phyloP scores from a whole-genome alignment of 2,329 filamentous ascomycete genomes.

The Fusarium circinatum region DNA sequence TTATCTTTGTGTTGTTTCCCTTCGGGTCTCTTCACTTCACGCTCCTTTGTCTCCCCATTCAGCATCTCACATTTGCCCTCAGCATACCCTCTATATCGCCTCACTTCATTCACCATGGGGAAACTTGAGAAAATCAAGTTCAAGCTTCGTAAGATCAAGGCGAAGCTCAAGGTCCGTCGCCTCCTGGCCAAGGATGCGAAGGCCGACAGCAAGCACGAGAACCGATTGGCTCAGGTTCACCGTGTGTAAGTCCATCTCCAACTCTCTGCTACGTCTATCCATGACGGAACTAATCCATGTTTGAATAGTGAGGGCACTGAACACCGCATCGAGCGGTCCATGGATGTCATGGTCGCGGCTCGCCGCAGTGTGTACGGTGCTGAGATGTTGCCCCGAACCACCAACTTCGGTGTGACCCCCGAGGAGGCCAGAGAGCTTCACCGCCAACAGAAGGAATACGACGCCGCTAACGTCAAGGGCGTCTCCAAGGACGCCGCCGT shows the following conservation, averaged over 20 bases:
- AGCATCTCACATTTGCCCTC: conserved; percentile 2
- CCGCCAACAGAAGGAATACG: accelerated
- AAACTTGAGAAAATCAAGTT: accelerated
- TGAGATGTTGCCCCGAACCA: accelerated
- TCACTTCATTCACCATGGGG: accelerated
- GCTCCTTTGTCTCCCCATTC: not conserved
- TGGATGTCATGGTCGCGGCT: accelerated
- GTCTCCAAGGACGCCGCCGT: not conserved
- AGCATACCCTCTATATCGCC: not conserved
- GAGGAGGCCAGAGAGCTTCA: too few relatives aligned
- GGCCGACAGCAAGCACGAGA: accelerated
- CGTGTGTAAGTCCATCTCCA: conserved; percentile 18
- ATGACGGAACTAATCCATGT: not conserved
- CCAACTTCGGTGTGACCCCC: accelerated
- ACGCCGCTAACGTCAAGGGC: accelerated
- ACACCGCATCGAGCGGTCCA: accelerated
- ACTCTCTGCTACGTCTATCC: not conserved
- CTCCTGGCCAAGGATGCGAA: accelerated
- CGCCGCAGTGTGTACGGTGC: accelerated
- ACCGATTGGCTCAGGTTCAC: accelerated
- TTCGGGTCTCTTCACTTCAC: not conserved
- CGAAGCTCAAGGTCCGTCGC: accelerated
- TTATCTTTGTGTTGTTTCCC: not conserved
- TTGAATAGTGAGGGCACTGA: not conserved
- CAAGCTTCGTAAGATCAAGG: accelerated